Evolutionary conservation across 1,284 basidiomycete genomes (phyloP).

Genomic region (Boletus hoseneyae): DNA sequence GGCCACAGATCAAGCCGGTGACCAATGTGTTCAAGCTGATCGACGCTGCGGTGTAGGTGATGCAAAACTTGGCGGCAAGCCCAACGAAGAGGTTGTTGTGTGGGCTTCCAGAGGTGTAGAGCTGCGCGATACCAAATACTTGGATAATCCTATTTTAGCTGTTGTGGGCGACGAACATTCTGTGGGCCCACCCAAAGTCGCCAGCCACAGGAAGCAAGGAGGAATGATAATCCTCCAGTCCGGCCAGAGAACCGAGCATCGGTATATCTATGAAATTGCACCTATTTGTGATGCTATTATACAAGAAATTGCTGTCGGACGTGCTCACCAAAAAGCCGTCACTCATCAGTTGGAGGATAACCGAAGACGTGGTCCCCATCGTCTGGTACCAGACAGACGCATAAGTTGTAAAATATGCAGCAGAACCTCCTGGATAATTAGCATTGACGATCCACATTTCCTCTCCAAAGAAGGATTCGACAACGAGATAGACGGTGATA

Average conservation of each 20-base stretch:
- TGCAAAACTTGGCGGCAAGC: slow-evolving; percentile 8
- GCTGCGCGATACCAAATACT: slow-evolving; percentile 14
- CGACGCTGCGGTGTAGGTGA: slow-evolving; percentile 11
- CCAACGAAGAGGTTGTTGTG: slow-evolving; percentile 10
- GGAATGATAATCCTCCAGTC: slow-evolving; percentile 8
- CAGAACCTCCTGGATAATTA: slow-evolving; percentile 11
- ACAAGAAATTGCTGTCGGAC: background rate
- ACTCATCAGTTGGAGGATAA: slow-evolving; percentile 14
- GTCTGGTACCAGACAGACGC: slow-evolving; percentile 17
- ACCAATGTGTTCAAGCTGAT: slow-evolving; percentile 14
- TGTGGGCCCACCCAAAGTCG: slow-evolving; percentile 9
- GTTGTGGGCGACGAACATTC: no score
- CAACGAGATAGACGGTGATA: slow-evolving; percentile 8
- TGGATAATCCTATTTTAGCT: background rate
- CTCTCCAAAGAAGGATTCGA: slow-evolving; percentile 9
- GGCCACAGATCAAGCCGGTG: slow-evolving; percentile 14
- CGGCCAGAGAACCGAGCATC: slow-evolving; percentile 14
- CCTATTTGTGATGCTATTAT: background rate
- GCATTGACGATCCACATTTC: slow-evolving; percentile 17
- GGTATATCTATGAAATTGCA: slow-evolving; percentile 7
- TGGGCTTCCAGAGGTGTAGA: slow-evolving; percentile 4
- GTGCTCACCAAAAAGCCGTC: slow-evolving; percentile 15
- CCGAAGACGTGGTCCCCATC: slow-evolving; percentile 7
- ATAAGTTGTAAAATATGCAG: slow-evolving; percentile 4
- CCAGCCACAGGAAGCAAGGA: slow-evolving; percentile 15